A percentile compares a stretch with the other conserved stretches of the same genome.
Evolutionary conservation across 257 asterid species (phyloP).

Genomic region (Coffea eugenioides): DNA sequence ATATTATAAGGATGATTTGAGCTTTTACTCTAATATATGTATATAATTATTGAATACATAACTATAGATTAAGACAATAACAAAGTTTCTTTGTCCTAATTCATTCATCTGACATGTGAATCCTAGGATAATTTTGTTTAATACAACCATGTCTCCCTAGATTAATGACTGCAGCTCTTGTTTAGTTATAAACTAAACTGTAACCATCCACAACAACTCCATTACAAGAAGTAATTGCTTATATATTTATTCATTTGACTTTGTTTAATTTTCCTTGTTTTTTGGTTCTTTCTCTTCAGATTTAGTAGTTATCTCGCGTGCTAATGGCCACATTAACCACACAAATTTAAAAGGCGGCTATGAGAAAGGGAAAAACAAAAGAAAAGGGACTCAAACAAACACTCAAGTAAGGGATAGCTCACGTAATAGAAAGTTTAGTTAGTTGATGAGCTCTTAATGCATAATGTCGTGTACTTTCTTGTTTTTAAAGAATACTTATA

Average conservation of each 20-base stretch:
- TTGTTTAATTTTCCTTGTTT: neutral
- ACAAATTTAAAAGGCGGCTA: neutral
- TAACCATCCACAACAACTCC: slow-evolving; percentile 36
- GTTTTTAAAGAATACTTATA: too few species aligned
- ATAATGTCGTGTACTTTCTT: neutral
- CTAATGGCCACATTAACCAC: neutral
- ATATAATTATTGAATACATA: neutral
- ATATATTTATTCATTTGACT: neutral
- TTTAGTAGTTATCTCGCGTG: neutral
- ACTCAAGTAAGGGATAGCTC: neutral
- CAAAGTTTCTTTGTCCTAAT: neutral
- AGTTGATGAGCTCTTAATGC: neutral
- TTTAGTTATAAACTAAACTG: neutral
- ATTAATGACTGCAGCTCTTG: slow-evolving; percentile 7
- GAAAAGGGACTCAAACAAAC: neutral
- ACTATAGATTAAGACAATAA: neutral
- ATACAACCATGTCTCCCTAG: slow-evolving; percentile 9
- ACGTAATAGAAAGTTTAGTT: neutral
- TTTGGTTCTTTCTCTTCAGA: neutral
- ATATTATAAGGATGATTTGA: neutral
- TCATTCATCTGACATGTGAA: slow-evolving; percentile 29
- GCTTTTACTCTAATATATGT: neutral
- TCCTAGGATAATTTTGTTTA: slow-evolving; percentile 38
- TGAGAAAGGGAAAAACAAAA: too few species aligned
- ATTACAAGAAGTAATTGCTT: slow-evolving; percentile 6